These are phyloP conservation scores for Suillus subaureus DNA, from an alignment of 768 basidiomycete genomes.

Conservation along the genomic window DNA sequence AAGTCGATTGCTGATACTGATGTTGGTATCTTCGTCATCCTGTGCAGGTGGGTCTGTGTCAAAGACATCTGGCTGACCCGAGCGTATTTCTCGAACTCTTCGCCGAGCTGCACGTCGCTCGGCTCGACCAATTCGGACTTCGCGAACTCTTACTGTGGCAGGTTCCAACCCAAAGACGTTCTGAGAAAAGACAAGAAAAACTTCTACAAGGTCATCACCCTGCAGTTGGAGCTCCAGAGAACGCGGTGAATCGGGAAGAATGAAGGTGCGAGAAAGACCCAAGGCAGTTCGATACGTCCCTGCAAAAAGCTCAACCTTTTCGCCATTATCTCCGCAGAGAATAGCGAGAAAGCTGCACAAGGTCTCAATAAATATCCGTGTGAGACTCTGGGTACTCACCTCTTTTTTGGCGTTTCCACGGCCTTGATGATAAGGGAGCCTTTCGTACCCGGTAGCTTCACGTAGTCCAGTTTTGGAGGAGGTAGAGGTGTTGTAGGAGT, in stretches of 20 bases:
- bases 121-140: slow-evolving; percentile 87
- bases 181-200: slow-evolving; percentile 88
- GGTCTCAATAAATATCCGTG: slow-evolving; percentile 11
- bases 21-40: slow-evolving; percentile 56
- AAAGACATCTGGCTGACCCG: slow-evolving; percentile 46
- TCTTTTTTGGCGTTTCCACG: slow-evolving; percentile 89
- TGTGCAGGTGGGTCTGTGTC: slow-evolving; percentile 46
- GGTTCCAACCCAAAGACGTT: slow-evolving; percentile 93
- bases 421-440: slow-evolving; percentile 82
- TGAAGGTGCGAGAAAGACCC: slow-evolving; percentile 89
- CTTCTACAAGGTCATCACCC: slow-evolving; percentile 90
- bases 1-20: slow-evolving; percentile 65
- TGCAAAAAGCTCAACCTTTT: slow-evolving; percentile 92
- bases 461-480: slow-evolving; percentile 86
- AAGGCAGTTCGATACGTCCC: slow-evolving; percentile 90
- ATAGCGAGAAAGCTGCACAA: slow-evolving; percentile 81
- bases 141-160: slow-evolving; percentile 91
- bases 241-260: slow-evolving; percentile 87
- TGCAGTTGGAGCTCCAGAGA: slow-evolving; percentile 87
- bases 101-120: slow-evolving; percentile 85
- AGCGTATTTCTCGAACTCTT: slow-evolving; percentile 68
- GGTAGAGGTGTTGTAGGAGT: slow-evolving; percentile 47
- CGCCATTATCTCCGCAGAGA: slow-evolving; percentile 88
- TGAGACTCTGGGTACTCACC: slow-evolving; percentile 43
- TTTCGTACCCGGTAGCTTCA: slow-evolving; percentile 91